phyloP scores from a whole-genome alignment of 371 early-diverging fungal genomes.

The Funneliformis caledonium region DNA sequence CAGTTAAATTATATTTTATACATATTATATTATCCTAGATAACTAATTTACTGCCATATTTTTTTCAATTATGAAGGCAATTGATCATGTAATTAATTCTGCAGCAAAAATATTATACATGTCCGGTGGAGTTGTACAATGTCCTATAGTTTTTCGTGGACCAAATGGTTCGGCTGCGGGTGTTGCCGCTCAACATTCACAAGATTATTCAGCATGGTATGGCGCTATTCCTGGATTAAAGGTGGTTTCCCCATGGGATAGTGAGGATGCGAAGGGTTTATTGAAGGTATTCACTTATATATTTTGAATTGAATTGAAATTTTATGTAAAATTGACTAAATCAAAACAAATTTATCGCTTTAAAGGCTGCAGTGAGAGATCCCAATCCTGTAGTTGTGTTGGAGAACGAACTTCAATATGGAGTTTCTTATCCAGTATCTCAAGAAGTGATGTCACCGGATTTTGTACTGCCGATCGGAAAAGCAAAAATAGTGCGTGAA shows the following conservation, averaged over 20 bases:
- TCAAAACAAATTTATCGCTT: background rate
- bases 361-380: constrained; percentile 97
- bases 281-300: constrained; percentile 54
- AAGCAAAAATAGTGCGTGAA: constrained; percentile 95
- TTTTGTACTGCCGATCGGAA: constrained; percentile 94
- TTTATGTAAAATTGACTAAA: background rate
- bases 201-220: constrained; percentile 98
- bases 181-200: constrained; percentile 99
- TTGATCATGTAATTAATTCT: constrained; percentile 99
- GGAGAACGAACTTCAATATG: constrained; percentile 99
- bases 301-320: background rate
- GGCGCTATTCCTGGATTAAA: constrained; percentile 98
- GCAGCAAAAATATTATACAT: constrained; percentile 99
- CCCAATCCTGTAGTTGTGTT: constrained; percentile 98
- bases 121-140: constrained; percentile 91
- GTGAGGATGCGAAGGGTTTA: constrained; percentile 98
- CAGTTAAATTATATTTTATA: constrained; percentile 36
- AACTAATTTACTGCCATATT: background rate
- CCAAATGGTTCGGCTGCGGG: constrained; percentile 99
- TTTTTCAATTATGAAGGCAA: constrained; percentile 68
- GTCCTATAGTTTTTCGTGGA: constrained; percentile 99
- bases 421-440: constrained; percentile 84
- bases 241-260: constrained; percentile 98
- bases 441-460: constrained; percentile 83
- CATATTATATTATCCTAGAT: background rate